Base-by-base conservation (phyloP, 495 filamentous ascomycete species). In the Penicillium robsamsonii region DNA sequence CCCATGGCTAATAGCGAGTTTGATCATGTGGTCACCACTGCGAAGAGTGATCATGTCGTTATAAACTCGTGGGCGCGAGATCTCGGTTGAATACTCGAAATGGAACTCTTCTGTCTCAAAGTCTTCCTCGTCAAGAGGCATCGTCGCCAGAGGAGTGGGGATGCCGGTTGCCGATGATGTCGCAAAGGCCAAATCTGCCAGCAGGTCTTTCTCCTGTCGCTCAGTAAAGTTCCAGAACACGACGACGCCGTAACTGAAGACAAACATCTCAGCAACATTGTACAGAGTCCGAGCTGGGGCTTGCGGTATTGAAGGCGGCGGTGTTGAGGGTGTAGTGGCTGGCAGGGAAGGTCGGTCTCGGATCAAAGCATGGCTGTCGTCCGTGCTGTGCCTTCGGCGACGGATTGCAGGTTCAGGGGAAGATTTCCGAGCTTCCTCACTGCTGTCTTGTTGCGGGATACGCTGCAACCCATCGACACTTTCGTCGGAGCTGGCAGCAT, bases 211-310 rank as follows among this genome's bases (percentile, higher is more conserved):
- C 67, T 99, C 94, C 70, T 97, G 94, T 46, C 83, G 81, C 67
- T 96, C 91, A 15, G 92, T 91, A 64, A 97, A 94, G 68, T 97
- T 97, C 94, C 94, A 99, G 68, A 97, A 97, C 15, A 99, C 94
- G 0, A 92, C 93, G 1, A 99, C 95, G 10, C 94, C 94, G 70
- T 99, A 99, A 22, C 87, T 92, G 72, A 96, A 97, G 53, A 97
- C 88, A 67, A 96, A 97, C 89, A 99, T 92, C 71, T 99, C 94
- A 24, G 88, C 95, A 61, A 96, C 93, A 61, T 92, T 82, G 11
- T 87, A 82, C 10, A 81, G 72, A 27, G 88, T 77, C 27, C 82
- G 78, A 3, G 78, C 76, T 62, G 71, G 55, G 58, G 72, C 61
- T 61, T 65, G 42, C 20, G 63, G 53, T 45, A 29, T 55, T 17